These are phyloP conservation scores for Flaveria linearis DNA, from an alignment of 129 eudicot species.

Conservation along the genomic window DNA sequence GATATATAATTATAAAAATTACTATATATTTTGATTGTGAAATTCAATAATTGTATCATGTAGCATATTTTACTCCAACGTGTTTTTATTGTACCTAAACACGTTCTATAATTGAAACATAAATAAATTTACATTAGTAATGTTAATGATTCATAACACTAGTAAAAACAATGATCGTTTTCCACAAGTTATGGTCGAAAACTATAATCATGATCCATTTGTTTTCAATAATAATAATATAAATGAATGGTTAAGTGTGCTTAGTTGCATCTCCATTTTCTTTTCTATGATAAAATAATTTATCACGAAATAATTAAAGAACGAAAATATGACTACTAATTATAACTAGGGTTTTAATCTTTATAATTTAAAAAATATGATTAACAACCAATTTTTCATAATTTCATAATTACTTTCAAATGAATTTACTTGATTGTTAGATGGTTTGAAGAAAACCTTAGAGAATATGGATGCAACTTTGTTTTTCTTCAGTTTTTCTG, in stretches of 20 bases:
- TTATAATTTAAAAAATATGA: background rate
- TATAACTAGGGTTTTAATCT: background rate
- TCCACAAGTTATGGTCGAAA: constrained; percentile 14
- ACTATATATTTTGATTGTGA: too few relatives aligned
- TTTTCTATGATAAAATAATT: background rate
- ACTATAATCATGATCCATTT: constrained; percentile 5
- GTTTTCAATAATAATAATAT: background rate
- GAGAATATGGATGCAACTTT: too few relatives aligned
- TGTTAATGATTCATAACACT: constrained; percentile 4
- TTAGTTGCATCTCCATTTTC: constrained; percentile 11
- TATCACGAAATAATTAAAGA: background rate
- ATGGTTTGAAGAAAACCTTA: background rate
- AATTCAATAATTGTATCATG: too few relatives aligned
- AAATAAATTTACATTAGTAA: background rate
- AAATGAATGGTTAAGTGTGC: background rate
- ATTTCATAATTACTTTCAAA: background rate
- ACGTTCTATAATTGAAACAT: too few relatives aligned
- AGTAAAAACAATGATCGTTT: constrained; percentile 10
- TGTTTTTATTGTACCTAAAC: too few relatives aligned
- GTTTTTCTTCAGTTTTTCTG: too few relatives aligned
- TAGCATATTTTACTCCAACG: too few relatives aligned
- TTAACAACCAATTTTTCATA: background rate
- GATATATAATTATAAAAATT: too few relatives aligned
- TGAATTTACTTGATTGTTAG: background rate
- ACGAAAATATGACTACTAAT: background rate